phyloP scores from a whole-genome alignment of 768 basidiomycete genomes.

The Glaciozyma antarctica region DNA sequence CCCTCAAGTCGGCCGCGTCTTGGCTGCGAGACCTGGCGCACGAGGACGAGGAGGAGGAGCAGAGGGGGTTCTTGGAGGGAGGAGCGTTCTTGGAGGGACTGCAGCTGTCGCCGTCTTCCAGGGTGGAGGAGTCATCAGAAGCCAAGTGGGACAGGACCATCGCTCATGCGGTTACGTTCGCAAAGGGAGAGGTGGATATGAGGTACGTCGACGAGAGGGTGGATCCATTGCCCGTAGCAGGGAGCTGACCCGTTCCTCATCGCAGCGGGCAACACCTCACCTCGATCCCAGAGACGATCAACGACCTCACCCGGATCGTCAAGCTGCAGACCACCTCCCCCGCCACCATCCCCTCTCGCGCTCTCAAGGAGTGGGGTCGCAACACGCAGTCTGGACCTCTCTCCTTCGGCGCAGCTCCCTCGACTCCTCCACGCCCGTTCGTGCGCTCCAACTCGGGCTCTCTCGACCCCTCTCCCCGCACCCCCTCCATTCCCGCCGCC shows the following conservation, averaged over 20 bases:
- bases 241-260: not conserved
- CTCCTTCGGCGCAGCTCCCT: not conserved
- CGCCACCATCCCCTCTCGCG: not conserved
- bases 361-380: not conserved
- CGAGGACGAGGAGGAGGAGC: constrained; percentile 3
- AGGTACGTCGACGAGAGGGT: not conserved
- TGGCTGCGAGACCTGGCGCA: not conserved
- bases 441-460: not conserved
- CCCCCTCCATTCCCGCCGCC: not conserved
- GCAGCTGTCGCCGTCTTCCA: not conserved
- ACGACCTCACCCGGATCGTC: constrained; percentile 10
- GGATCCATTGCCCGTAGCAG: too few species aligned
- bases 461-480: not conserved
- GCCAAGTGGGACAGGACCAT: constrained; percentile 4
- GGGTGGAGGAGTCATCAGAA: not conserved
- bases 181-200: constrained; percentile 7
- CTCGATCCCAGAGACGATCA: constrained; percentile 10
- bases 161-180: constrained; percentile 3
- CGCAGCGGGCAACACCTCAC: constrained; percentile 3
- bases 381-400: constrained; percentile 1
- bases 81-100: not conserved
- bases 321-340: not conserved
- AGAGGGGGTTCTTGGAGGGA: too few species aligned
- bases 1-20: not conserved
- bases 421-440: not conserved